Evolutionary conservation across 2,329 filamentous ascomycete species (phyloP).

Genomic region (Bipolaris victoriae): DNA sequence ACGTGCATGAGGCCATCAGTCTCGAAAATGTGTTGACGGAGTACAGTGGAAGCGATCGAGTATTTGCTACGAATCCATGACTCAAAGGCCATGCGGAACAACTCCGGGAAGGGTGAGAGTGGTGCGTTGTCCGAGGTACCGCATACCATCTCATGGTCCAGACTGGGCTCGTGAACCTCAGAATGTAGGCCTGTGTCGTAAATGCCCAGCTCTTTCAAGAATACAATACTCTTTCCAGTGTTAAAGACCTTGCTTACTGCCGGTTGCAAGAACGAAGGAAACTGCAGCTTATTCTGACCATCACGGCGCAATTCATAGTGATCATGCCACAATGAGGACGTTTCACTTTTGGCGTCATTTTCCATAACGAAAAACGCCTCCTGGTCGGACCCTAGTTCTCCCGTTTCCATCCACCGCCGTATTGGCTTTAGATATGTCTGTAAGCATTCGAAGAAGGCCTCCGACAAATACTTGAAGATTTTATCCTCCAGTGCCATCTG

Average conservation of each 20-base stretch:
- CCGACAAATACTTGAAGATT: constrained; percentile 68
- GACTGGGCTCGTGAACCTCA: constrained; percentile 31
- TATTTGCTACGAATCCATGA: constrained; percentile 80
- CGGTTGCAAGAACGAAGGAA: constrained; percentile 76
- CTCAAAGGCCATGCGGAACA: constrained; percentile 74
- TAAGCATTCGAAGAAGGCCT: constrained; percentile 81
- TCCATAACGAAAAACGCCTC: constrained; percentile 78
- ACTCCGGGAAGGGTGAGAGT: constrained; percentile 73
- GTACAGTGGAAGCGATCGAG: constrained; percentile 68
- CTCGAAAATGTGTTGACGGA: constrained; percentile 71
- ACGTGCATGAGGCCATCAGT: constrained; percentile 70
- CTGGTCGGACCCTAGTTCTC: constrained; percentile 69
- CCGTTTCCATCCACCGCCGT: constrained; percentile 81
- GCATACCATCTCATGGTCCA: constrained; percentile 67
- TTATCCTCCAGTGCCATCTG: constrained; percentile 71
- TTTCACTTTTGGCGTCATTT: constrained; percentile 61
- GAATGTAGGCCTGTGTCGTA: constrained; percentile 42
- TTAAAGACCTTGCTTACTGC: constrained; percentile 77
- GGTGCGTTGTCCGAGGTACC: constrained; percentile 49
- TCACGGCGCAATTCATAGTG: constrained; percentile 72
- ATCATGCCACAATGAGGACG: constrained; percentile 75
- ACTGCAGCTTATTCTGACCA: constrained; percentile 65
- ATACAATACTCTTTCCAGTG: constrained; percentile 85
- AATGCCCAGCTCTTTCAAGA: constrained; percentile 74
- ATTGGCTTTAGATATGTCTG: constrained; percentile 82